These are phyloP conservation scores for Parastagonospora avenae DNA, from an alignment of 2,329 filamentous ascomycete species.

Conservation along the genomic window DNA sequence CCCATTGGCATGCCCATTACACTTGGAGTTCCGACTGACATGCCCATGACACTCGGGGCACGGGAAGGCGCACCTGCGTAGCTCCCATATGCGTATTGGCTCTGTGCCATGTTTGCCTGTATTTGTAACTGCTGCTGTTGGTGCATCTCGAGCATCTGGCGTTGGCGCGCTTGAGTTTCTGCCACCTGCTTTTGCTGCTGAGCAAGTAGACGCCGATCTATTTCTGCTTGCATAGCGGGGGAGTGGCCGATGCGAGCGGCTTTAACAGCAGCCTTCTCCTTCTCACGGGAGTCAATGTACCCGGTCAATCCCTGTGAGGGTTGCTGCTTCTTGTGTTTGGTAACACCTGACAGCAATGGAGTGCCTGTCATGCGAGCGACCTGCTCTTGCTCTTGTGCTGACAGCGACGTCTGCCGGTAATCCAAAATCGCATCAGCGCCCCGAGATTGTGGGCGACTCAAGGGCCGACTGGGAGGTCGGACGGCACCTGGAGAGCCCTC, in stretches of 20 bases:
- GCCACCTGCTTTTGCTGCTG: conserved; percentile 39
- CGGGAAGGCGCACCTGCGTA: background rate
- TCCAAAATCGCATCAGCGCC: conserved; percentile 60
- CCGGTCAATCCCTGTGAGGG: conserved; percentile 69
- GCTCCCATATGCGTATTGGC: conserved; percentile 16
- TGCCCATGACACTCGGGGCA: conserved; percentile 10
- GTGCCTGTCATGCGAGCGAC: conserved; percentile 81
- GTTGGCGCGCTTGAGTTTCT: conserved; percentile 32
- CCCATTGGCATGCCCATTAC: conserved; percentile 26
- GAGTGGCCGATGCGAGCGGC: conserved; percentile 33
- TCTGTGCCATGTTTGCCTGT: conserved; percentile 32
- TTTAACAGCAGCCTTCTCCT: conserved; percentile 62
- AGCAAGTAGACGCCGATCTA: conserved; percentile 41
- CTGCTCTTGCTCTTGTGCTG: conserved; percentile 85
- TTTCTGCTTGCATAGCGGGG: conserved; percentile 42
- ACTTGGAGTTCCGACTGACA: conserved; percentile 11
- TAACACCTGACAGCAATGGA: conserved; percentile 66
- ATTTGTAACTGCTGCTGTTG: conserved; percentile 34
- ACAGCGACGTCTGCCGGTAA: conserved; percentile 67
- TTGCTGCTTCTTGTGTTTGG: conserved; percentile 51
- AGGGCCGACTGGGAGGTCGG: conserved; percentile 38
- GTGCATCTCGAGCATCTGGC: conserved; percentile 28
- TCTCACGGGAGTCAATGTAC: conserved; percentile 79
- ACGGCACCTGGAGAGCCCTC: conserved; percentile 26
- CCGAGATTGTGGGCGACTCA: conserved; percentile 60